Evolutionary conservation across 768 basidiomycete species (phyloP), one percentile per base, ranked within the genome.

Genomic region (Candolleomyces eurysporus): DNA sequence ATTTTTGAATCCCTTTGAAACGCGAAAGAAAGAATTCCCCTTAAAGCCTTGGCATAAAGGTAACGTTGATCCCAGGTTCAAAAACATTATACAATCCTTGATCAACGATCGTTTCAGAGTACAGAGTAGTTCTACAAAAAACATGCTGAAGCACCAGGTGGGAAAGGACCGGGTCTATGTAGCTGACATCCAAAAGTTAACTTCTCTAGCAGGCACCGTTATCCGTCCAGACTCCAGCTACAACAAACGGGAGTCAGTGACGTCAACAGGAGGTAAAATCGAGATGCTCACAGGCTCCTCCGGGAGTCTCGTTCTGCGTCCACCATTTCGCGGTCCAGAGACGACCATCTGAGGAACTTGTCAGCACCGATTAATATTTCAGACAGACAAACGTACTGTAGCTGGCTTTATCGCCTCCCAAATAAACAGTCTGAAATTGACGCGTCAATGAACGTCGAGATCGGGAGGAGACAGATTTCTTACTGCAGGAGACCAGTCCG

Each of bases 241-340:
- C 4, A 61, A 60, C 22, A 26, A 19, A 64, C 39, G 42, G 42
- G 26, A 55, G 53, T 45, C 26, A 66, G 50, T 30, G 36, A 45
- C 43, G 22, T 59, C 11, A 36, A n/a, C 39, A 5, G 17, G 8
- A 50, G 39, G 30, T 50, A 13, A 48, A 4, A 10, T 10, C 14
- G 19, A 42, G 5, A 14, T 22, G 71, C 79, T 59, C 63, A 82
- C 82, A 80, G 56, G 77, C 55, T 6, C 78, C 80, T 62, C 84
- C 84, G 14, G 85, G 86, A 48, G 73, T 79, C 62, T 88, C 85
- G 26, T 74, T 80, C 64, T 83, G 73, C 6, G 85, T 85, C 86
- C 85, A 87, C 85, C 86, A 87, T 69, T 81, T 75, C 17, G 83
- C 84, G 17, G 80, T 82, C 85, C 85, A 87, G 39, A 86, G 73